These are phyloP conservation scores for Camelina hispida DNA, from an alignment of 345 rosid species.

Conservation along the genomic window DNA sequence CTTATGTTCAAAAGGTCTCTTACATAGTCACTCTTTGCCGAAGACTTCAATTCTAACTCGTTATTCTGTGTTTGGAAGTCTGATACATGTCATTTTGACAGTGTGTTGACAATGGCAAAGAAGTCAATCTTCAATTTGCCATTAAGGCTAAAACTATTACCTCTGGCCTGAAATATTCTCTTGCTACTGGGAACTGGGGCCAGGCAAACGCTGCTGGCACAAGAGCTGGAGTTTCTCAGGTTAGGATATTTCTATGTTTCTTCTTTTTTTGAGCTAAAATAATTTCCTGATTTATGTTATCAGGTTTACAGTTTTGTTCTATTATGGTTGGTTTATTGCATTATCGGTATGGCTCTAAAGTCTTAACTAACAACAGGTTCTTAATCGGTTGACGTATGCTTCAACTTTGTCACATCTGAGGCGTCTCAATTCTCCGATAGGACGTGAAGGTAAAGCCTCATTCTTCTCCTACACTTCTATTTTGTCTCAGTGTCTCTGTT, in stretches of 20 bases:
- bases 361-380: constrained; percentile 57
- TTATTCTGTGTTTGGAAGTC: constrained; percentile 35
- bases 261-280: neutral
- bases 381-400: constrained; percentile 94
- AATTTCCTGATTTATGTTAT: constrained; percentile 19
- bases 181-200: constrained; percentile 99
- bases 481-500: constrained; percentile 7
- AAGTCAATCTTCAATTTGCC: constrained; percentile 93
- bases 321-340: constrained; percentile 11
- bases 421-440: constrained; percentile 96
- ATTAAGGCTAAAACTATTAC: constrained; percentile 98
- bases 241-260: constrained; percentile 36
- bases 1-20: constrained; percentile 93
- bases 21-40: constrained; percentile 25
- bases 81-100: constrained; percentile 40
- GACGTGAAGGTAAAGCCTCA: constrained; percentile 86
- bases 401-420: constrained; percentile 95
- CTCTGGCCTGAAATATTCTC: constrained; percentile 95
- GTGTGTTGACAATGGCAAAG: constrained; percentile 98
- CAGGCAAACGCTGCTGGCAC: constrained; percentile 99
- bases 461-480: constrained; percentile 21
- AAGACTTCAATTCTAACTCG: constrained; percentile 16
- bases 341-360: constrained; percentile 19
- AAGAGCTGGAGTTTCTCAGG: constrained; percentile 99
- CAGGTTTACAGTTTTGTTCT: constrained; percentile 13